Conservation (phyloP, 108 stramenopile species). For the Skeletonema marinoi region DNA sequence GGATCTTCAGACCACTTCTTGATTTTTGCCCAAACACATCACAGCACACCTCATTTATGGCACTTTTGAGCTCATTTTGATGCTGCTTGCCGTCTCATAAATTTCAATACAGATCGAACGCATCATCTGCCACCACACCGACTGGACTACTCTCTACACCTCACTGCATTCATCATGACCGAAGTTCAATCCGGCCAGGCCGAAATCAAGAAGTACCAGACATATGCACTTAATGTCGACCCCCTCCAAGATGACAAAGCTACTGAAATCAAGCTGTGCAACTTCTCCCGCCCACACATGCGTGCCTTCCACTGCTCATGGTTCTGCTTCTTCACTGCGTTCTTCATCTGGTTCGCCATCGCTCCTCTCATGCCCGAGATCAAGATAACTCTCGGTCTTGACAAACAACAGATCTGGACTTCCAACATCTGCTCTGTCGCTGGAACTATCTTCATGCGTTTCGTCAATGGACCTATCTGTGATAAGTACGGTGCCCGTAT, state of each 20-base stretch:
- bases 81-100: neutral
- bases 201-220: slow-evolving; percentile 60
- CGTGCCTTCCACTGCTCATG: slow-evolving; percentile 84
- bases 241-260: slow-evolving; percentile 75
- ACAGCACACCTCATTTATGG: neutral
- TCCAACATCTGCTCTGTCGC: slow-evolving; percentile 71
- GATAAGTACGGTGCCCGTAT: slow-evolving; percentile 80
- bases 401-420: slow-evolving; percentile 73
- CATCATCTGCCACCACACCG: no score
- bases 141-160: neutral
- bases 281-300: slow-evolving; percentile 76
- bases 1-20: neutral
- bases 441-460: slow-evolving; percentile 73
- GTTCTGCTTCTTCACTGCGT: slow-evolving; percentile 82
- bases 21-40: neutral
- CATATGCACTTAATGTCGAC: slow-evolving; percentile 69
- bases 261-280: slow-evolving; percentile 68
- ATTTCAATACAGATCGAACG: neutral
- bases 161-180: neutral
- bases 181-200: neutral
- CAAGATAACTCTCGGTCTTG: slow-evolving; percentile 56
- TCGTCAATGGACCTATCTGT: slow-evolving; percentile 81
- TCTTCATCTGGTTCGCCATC: slow-evolving; percentile 87
- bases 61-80: no score
- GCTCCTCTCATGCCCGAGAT: slow-evolving; percentile 83